Evolutionary conservation across 805 yeast species (phyloP), one percentile per base, ranked within the genome.

Genomic region (Wickerhamomyces chambardii): DNA sequence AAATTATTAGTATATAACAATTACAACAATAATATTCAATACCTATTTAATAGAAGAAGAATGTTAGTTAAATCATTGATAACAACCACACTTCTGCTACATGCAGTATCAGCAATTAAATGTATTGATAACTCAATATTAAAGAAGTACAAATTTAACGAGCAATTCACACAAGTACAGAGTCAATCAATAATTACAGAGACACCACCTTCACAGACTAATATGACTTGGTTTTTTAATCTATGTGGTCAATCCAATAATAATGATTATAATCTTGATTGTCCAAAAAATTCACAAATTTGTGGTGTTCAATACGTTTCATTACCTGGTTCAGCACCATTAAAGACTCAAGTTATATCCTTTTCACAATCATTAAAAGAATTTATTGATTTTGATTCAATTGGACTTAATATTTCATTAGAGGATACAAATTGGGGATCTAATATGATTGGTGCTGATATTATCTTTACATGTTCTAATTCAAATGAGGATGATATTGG

Each of bases 161-260:
- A 47, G 30, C 27, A 32, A 11, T 59, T 80, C 33, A 64, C 66
- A 33, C 82, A 81, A 4, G 51, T 71, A 5, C 72, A 73, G 44
- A 35, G 58, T 2, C 58, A 63, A n/a, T 49, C 65, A 6, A 28
- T 47, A 5, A 45, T 63, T 15, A 59, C 56, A 24, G 70, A 68
- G 30, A 84, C 96, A 10, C 97, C 97, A 15, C 97, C 98, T 2
- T 72, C 90, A 11, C 59, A 56, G 24, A 73, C 83, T 2, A 68
- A 62, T 33, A 56, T 66, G 25, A 66, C 73, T 3, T 84, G 95
- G 89, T 75, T 68, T 48, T 43, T 89, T 27, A 81, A 85, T 34
- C 63, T 86, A 8, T 85, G 95, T 59, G 76, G 26, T 19, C 22
- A 19, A 19, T 19, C 8, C 6, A 6, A 6, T 19, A 8, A 19